Base-by-base conservation (phyloP, 805 yeast genomes). In the Tetrapisispora nanseiensis region DNA sequence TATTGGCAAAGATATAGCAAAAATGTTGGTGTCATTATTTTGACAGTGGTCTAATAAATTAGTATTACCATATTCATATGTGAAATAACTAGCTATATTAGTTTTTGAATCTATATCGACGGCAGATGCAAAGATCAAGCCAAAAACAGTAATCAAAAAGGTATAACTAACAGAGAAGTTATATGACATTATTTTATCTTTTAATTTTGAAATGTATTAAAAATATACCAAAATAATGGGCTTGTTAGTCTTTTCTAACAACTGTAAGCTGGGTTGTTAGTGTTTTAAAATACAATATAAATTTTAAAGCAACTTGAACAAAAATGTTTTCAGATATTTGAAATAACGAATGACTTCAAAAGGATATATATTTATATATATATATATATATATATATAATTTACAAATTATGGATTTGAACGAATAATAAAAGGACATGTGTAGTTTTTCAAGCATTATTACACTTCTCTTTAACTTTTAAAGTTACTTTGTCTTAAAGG, bases 41-140 rank as follows among this genome's bases (percentile, higher is more conserved):
- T 69, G 66, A 69, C 96, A 86, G 67, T 85, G 84, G 37, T 68
- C 61, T 46, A 68, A 57, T 24, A 67, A 46, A 2, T 57, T 47
- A 8, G 68, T 56, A 6, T 84, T 84, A n/a, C 74, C 79, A n/a
- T 89, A 76, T 52, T 76, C 75, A 63, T 86, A 95, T 41, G 95
- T 95, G 95, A 95, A 86, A 65, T 86, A 86, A 7, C 83, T 70
- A 16, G 82, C 95, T 31, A 85, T 75, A 49, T 84, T 82, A 29
- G 69, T 55, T 37, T 72, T 68, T 30, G 78, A 60, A 18, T 60
- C 44, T 6, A 69, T 53, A 41, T 64, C 61, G 42, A 66, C 66
- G 12, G 65, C 61, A 15, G 33, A 33, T 18, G 47, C 27, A 23
- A 28, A 33, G 1, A 33, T 6, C 7, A 32, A n/a, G 26, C 33